Conservation (phyloP, 2,329 filamentous ascomycete genomes). For the Uncinocarpus reesii region DNA sequence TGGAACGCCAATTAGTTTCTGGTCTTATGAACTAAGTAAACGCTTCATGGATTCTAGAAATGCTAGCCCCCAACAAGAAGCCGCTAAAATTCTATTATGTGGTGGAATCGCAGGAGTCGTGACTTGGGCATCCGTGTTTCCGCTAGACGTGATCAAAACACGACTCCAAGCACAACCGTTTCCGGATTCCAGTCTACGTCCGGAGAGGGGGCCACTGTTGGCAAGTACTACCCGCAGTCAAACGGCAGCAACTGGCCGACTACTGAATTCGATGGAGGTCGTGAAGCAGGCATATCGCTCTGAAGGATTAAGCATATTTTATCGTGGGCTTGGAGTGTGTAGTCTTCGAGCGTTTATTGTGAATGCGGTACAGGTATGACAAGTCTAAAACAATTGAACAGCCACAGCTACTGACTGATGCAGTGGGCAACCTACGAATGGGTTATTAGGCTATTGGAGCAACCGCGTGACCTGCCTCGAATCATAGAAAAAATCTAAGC, state of each 20-base stretch:
- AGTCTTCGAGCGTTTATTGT: slow-evolving; percentile 81
- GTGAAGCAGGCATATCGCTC: slow-evolving; percentile 55
- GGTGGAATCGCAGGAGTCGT: slow-evolving; percentile 78
- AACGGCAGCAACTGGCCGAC: slow-evolving; percentile 12
- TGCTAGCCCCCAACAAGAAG: slow-evolving; percentile 41
- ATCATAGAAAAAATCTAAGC: not conserved
- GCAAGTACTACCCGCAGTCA: slow-evolving; percentile 13
- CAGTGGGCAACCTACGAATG: slow-evolving; percentile 88
- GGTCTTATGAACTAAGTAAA: slow-evolving; percentile 73
- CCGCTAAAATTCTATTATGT: slow-evolving; percentile 62
- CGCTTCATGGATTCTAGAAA: slow-evolving; percentile 42
- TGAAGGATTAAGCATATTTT: slow-evolving; percentile 56
- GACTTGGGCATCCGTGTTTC: slow-evolving; percentile 85
- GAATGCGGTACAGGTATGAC: slow-evolving; percentile 63
- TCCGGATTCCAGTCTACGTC: not conserved
- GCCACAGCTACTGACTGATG: slow-evolving; percentile 10
- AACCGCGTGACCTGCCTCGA: slow-evolving; percentile 2
- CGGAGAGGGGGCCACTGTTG: slow-evolving; percentile 22
- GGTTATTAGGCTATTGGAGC: slow-evolving; percentile 52
- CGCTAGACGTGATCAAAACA: slow-evolving; percentile 86
- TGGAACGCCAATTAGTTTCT: slow-evolving; percentile 49
- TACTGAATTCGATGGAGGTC: slow-evolving; percentile 51
- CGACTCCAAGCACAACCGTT: slow-evolving; percentile 65
- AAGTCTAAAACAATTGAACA: not conserved
- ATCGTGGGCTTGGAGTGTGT: slow-evolving; percentile 66